A percentile compares a stretch with the other conserved stretches of the same genome.
These are phyloP conservation scores for Claviceps sp. DNA, from an alignment of 2,329 filamentous ascomycete genomes.

Conservation along the genomic window DNA sequence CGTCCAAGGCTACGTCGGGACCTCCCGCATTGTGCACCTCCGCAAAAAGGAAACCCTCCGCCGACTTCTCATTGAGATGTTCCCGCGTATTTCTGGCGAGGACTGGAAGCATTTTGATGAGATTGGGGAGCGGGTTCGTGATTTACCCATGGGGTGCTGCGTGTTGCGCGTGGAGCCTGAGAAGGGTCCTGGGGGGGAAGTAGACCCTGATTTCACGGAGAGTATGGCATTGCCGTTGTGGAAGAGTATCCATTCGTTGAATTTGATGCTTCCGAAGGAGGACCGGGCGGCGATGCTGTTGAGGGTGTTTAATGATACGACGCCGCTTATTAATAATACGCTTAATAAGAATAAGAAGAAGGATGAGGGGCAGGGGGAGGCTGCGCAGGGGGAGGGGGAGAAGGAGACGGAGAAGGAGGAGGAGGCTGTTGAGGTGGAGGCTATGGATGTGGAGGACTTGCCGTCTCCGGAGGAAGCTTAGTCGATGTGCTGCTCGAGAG, in stretches of 20 bases:
- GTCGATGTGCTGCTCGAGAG: background rate
- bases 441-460: constrained; percentile 22
- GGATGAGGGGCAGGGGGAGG: constrained; percentile 8
- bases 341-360: constrained; percentile 33
- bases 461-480: constrained; percentile 19
- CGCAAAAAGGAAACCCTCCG: constrained; percentile 67
- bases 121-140: constrained; percentile 69
- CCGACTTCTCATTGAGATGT: constrained; percentile 86
- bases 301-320: constrained; percentile 79
- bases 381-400: background rate
- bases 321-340: constrained; percentile 63
- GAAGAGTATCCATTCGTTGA: constrained; percentile 83
- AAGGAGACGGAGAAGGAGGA: constrained; percentile 1
- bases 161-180: constrained; percentile 74
- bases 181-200: constrained; percentile 18
- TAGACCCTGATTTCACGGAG: constrained; percentile 48
- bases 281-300: constrained; percentile 86
- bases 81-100: constrained; percentile 69
- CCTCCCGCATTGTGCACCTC: constrained; percentile 60
- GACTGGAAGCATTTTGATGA: constrained; percentile 69
- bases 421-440: constrained; percentile 13
- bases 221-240: constrained; percentile 83
- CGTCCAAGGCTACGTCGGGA: constrained; percentile 78
- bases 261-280: constrained; percentile 97
- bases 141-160: constrained; percentile 82